Evolutionary conservation across 345 rosid species (phyloP), one percentile per base, ranked within the genome.

Genomic region (Gynandropsis gynandra): DNA sequence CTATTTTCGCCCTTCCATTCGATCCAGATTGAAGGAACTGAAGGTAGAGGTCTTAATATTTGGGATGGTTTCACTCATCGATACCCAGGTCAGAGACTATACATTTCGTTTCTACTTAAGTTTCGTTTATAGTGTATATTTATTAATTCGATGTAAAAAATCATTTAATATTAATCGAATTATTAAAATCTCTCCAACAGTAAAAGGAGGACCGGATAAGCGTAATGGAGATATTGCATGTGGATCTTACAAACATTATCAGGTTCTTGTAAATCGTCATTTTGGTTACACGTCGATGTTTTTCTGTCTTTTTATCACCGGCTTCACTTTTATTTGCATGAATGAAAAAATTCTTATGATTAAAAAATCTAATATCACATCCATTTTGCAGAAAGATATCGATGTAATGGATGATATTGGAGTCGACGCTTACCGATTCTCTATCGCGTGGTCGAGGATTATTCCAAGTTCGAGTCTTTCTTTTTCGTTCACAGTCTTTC

Each of bases 31-130:
- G 79, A 77, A 66, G 82, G 82, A 19, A 47, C 47, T 20, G 67
- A 45, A 33, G 66, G 71, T 16, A 73, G 58, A 59, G 67, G 59
- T 6, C 38, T 65, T 19, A 77, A 74, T 47, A 10, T 59, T 9
- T 77, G 82, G 82, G 82, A 77, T 59, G 46, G 47, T 4, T 74
- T 37, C 55, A 65, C 82, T 54, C 71, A 68, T 53, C 68, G 62
- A 50, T 53, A 63, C 43, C 76, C 82, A 62, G 64, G 82, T 77
- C n/a, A 11, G 44, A 43, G 0, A 0, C 49, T 43, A 9, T 50
- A 17, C 43, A 19, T 49, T 18, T 49, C 12, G 9, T 20, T 11
- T 12, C 0, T 2, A 12, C 10, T 34, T 10, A n/a, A n/a, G 29
- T 24, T 11, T 36, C 15, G 15, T 12, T 19, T 24, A 24, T 24